Evolutionary conservation across 2,329 filamentous ascomycete species (phyloP).

Genomic region (Zalaria sp.): DNA sequence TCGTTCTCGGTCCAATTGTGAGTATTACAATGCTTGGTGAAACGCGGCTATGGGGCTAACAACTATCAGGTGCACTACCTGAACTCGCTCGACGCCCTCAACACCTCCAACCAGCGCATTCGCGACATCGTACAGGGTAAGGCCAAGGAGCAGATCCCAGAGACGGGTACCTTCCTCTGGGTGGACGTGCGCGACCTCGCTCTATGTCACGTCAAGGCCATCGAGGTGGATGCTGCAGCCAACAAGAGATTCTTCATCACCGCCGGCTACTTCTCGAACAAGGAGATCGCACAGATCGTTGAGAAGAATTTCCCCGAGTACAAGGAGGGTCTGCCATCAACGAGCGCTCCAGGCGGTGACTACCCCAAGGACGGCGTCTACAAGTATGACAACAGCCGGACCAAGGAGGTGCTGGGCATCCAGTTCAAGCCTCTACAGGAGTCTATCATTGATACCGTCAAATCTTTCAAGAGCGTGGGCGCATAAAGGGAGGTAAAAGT

Average conservation of each 20-base stretch:
- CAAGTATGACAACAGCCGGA: slow-evolving; percentile 41
- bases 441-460: slow-evolving; percentile 47
- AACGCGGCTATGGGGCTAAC: background rate
- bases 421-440: slow-evolving; percentile 45
- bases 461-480: slow-evolving; percentile 44
- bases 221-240: slow-evolving; percentile 40
- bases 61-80: slow-evolving; percentile 36
- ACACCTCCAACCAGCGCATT: slow-evolving; percentile 59
- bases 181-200: slow-evolving; percentile 43
- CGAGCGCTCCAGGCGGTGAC: slow-evolving; percentile 25
- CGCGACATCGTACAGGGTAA: slow-evolving; percentile 49
- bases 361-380: slow-evolving; percentile 37
- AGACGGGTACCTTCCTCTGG: slow-evolving; percentile 40
- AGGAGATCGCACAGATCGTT: slow-evolving; percentile 42
- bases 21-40: background rate
- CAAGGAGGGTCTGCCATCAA: slow-evolving; percentile 32
- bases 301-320: slow-evolving; percentile 41
- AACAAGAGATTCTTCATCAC: slow-evolving; percentile 52
- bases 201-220: slow-evolving; percentile 46
- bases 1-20: slow-evolving; percentile 36
- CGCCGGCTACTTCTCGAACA: slow-evolving; percentile 46
- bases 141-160: slow-evolving; percentile 41
- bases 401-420: slow-evolving; percentile 42
- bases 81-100: slow-evolving; percentile 47
- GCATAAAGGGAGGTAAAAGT: slow-evolving; percentile 17